Conservation (phyloP, 2,329 filamentous ascomycete genomes). For the Neopestalotiopsis rosae region DNA sequence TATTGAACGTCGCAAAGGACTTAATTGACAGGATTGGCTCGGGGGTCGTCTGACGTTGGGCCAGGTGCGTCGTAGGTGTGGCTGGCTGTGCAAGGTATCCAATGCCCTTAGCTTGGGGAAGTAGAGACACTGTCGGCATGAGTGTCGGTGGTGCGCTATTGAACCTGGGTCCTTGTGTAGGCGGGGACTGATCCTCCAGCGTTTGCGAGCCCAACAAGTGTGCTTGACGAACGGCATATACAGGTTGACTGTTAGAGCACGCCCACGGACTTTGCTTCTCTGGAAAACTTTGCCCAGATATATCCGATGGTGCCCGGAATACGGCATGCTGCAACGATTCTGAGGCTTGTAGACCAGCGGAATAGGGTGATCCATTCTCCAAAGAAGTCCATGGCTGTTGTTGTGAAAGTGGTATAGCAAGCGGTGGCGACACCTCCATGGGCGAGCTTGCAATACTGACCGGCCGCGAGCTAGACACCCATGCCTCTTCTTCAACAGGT, state of each 20-base stretch:
- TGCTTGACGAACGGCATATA: neutral
- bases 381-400: conserved; percentile 36
- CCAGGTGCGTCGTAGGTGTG: neutral
- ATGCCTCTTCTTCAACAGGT: conserved; percentile 19
- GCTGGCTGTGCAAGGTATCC: neutral
- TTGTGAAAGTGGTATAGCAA: conserved; percentile 29
- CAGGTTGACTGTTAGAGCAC: no score
- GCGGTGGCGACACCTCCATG: conserved; percentile 13
- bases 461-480: conserved; percentile 11
- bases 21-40: conserved; percentile 55
- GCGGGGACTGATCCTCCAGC: neutral
- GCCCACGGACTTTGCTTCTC: conserved; percentile 9
- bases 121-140: neutral
- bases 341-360: conserved; percentile 30
- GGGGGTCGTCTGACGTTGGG: conserved; percentile 41
- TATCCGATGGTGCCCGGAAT: neutral
- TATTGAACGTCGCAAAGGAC: conserved; percentile 58
- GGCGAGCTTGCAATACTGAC: conserved; percentile 20
- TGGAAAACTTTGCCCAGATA: neutral
- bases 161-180: neutral
- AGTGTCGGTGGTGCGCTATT: neutral
- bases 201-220: neutral
- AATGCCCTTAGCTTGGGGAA: neutral
- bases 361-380: conserved; percentile 20
- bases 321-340: conserved; percentile 19